A percentile compares a stretch with the other conserved stretches of the same genome.
Evolutionary conservation across 2,329 filamentous ascomycete species (phyloP).

Genomic region (Cladosporium sp.): DNA sequence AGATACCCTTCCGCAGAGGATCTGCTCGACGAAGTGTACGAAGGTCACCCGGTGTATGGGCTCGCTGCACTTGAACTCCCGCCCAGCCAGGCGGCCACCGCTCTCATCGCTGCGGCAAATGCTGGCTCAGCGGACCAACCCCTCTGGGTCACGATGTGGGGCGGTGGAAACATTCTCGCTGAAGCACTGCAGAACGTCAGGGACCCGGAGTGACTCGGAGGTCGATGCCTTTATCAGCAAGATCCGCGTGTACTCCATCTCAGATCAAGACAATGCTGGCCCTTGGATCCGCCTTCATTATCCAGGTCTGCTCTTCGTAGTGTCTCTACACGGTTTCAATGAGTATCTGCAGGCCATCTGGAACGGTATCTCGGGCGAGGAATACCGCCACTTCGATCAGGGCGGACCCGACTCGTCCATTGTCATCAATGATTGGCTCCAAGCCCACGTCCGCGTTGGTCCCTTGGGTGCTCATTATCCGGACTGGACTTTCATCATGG

Average conservation of each 20-base stretch:
- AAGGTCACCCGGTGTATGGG: constrained; percentile 36
- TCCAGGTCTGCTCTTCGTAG: constrained; percentile 54
- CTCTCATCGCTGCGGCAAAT: constrained; percentile 20
- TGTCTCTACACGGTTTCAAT: constrained; percentile 54
- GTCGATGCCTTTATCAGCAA: constrained; percentile 37
- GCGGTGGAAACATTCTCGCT: constrained; percentile 50
- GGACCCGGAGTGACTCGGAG: constrained; percentile 25
- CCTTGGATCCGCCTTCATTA: constrained; percentile 54
- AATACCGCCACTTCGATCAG: constrained; percentile 45
- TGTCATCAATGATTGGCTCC: constrained; percentile 50
- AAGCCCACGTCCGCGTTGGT: constrained; percentile 51
- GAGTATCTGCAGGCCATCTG: constrained; percentile 53
- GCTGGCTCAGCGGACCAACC: constrained; percentile 29
- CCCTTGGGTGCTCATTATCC: constrained; percentile 39
- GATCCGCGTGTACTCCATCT: constrained; percentile 53
- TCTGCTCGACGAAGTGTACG: constrained; percentile 20
- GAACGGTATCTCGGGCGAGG: constrained; percentile 53
- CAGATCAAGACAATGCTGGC: constrained; percentile 57
- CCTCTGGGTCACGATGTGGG: constrained; percentile 48
- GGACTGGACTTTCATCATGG: constrained; percentile 49
- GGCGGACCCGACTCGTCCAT: constrained; percentile 47
- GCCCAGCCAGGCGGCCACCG: constrained; percentile 13
- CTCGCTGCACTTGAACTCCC: constrained; percentile 32
- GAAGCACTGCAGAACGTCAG: constrained; percentile 42
- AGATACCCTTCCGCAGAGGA: background rate